phyloP scores from a whole-genome alignment of 2,329 filamentous ascomycete genomes.

The Escovopsis sp. region DNA sequence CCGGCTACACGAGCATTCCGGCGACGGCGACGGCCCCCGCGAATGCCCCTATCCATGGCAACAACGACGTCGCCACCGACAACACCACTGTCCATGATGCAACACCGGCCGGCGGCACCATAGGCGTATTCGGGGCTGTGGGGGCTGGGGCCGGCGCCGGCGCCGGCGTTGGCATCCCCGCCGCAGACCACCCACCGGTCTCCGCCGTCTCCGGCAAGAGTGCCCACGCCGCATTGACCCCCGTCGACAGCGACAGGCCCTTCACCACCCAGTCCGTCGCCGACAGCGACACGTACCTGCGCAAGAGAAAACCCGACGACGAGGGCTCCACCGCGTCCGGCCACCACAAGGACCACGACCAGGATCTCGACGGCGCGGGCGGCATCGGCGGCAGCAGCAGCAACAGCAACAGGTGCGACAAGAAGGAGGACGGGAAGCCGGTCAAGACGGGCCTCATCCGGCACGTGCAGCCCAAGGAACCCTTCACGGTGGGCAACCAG shows the following conservation, averaged over 20 bases:
- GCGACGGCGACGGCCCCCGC: too few relatives aligned
- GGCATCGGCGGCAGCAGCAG: neutral
- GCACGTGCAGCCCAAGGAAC: slow-evolving; percentile 31
- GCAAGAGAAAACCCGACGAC: slow-evolving; percentile 18
- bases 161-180: neutral
- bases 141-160: slow-evolving; percentile 5
- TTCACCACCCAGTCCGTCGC: slow-evolving; percentile 9
- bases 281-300: slow-evolving; percentile 12
- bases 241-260: slow-evolving; percentile 8
- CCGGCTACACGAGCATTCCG: neutral
- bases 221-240: slow-evolving; percentile 9
- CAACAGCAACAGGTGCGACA: neutral
- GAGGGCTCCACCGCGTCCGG: slow-evolving; percentile 9
- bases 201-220: slow-evolving; percentile 13
- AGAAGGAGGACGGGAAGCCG: slow-evolving; percentile 19
- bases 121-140: too few relatives aligned
- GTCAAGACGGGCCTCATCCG: slow-evolving; percentile 27
- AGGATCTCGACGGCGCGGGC: neutral
- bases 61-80: slow-evolving; percentile 1
- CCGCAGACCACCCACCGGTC: neutral
- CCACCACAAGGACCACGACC: slow-evolving; percentile 9
- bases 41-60: too few relatives aligned
- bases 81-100: slow-evolving; percentile 13
- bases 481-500: slow-evolving; percentile 48
- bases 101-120: slow-evolving; percentile 11